phyloP scores from a whole-genome alignment of 805 yeast genomes.

The Teunomyces barrocoloradensis region DNA sequence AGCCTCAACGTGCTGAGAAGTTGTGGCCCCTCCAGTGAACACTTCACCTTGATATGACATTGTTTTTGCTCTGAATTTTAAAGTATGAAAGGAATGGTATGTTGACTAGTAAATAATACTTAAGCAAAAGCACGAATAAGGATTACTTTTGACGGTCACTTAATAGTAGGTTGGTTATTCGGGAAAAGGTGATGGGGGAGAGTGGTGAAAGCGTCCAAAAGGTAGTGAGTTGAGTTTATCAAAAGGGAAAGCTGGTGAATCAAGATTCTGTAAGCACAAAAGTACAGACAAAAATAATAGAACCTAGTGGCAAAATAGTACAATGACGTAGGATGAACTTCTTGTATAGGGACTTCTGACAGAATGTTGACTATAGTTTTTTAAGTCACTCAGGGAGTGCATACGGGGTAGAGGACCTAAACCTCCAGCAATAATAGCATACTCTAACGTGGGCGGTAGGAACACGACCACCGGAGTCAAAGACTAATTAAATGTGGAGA shows the following conservation, averaged over 20 bases:
- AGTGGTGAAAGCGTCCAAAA: not conserved
- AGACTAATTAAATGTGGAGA: conserved; percentile 1
- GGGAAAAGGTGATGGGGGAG: conserved; percentile 4
- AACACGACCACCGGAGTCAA: conserved; percentile 1
- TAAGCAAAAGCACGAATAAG: too few species aligned
- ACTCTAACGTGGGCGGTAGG: not conserved
- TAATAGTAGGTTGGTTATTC: not conserved
- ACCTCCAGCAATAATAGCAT: conserved; percentile 1
- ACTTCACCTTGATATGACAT: conserved; percentile 16
- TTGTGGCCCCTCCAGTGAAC: conserved; percentile 59
- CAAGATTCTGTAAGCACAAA: not conserved
- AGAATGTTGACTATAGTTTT: conserved; percentile 4
- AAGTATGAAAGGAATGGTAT: not conserved
- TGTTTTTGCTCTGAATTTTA: conserved; percentile 3
- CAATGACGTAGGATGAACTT: conserved; percentile 1
- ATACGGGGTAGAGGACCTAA: not conserved
- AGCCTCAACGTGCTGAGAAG: conserved; percentile 68
- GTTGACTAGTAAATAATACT: too few species aligned
- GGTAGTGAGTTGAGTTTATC: not conserved
- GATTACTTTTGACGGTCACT: too few species aligned
- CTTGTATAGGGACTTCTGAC: not conserved
- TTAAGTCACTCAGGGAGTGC: conserved; percentile 4
- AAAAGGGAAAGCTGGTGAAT: not conserved
- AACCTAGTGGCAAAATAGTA: conserved; percentile 1
- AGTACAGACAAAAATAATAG: not conserved